Conservation (phyloP, 495 filamentous ascomycete genomes). For the Penicillium canariense region DNA sequence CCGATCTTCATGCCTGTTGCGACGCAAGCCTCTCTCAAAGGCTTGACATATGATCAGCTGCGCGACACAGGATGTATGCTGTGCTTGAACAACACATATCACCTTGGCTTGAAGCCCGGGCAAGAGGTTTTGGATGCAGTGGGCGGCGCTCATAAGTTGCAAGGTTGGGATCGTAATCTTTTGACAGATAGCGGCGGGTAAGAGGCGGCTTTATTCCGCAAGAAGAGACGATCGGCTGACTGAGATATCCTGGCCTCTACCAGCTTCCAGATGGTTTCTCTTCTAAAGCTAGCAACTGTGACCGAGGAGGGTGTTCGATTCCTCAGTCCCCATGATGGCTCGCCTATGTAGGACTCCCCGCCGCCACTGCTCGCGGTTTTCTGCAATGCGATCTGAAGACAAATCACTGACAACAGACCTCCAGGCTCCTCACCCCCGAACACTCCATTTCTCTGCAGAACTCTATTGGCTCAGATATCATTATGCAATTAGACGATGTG, state of each 20-base stretch:
- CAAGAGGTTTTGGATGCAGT: conserved; percentile 82
- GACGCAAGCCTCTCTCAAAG: conserved; percentile 95
- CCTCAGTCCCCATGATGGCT: conserved; percentile 88
- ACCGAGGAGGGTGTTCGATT: conserved; percentile 97
- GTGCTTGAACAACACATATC: conserved; percentile 97
- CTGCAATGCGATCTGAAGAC: background rate
- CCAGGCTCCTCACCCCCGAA: conserved; percentile 85
- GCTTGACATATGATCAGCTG: conserved; percentile 87
- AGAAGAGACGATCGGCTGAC: conserved; percentile 14
- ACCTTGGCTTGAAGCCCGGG: conserved; percentile 90
- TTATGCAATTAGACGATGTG: conserved; percentile 99
- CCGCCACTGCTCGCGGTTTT: background rate
- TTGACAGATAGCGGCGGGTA: conserved; percentile 97
- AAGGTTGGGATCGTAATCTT: conserved; percentile 93
- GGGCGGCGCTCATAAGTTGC: conserved; percentile 88
- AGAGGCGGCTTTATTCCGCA: conserved; percentile 24
- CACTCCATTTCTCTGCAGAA: conserved; percentile 97
- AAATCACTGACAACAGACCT: conserved; percentile 1
- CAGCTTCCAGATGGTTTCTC: conserved; percentile 97
- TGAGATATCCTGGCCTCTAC: background rate
- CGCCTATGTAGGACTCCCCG: conserved; percentile 66
- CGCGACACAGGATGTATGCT: conserved; percentile 84
- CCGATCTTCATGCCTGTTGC: conserved; percentile 98
- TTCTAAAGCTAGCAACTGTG: conserved; percentile 88
- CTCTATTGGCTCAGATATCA: conserved; percentile 96